Evolutionary conservation across 495 filamentous ascomycete genomes (phyloP).

Genomic region (Neurospora cerealis): DNA sequence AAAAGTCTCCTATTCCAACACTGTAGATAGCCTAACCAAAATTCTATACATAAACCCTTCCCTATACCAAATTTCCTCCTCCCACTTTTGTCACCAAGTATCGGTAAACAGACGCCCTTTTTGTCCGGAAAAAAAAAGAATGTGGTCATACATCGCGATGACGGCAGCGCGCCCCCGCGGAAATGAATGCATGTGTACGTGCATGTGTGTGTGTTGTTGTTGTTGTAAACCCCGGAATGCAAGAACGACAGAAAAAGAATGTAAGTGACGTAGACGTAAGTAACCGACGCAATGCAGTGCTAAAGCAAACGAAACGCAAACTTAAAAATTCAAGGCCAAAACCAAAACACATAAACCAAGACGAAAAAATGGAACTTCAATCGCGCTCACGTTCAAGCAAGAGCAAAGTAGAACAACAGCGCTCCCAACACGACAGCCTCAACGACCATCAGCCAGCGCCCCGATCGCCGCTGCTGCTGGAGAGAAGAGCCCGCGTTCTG

Average conservation of each 20-base stretch:
- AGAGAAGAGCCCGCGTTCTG: constrained; percentile 21
- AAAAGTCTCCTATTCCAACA: background rate
- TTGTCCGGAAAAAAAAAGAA: background rate
- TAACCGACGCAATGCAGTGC: background rate
- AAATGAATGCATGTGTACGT: background rate
- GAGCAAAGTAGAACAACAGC: constrained; percentile 5
- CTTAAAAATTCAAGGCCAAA: background rate
- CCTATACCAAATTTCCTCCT: background rate
- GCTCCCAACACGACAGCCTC: constrained; percentile 22
- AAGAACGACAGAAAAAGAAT: background rate
- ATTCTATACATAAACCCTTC: background rate
- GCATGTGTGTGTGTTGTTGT: background rate
- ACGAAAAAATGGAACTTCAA: background rate
- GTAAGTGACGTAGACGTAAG: background rate
- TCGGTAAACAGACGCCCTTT: background rate
- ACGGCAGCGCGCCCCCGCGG: background rate
- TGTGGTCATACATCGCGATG: background rate
- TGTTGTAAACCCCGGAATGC: background rate
- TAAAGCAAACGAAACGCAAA: background rate
- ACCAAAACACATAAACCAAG: background rate
- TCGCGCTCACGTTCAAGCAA: background rate
- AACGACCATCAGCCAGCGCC: constrained; percentile 2
- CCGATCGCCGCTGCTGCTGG: constrained; percentile 4
- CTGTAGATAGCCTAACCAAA: background rate
- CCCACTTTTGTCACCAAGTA: background rate